Base-by-base conservation (phyloP, 2,329 filamentous ascomycete genomes). In the Talaromyces albobiverticillius region DNA sequence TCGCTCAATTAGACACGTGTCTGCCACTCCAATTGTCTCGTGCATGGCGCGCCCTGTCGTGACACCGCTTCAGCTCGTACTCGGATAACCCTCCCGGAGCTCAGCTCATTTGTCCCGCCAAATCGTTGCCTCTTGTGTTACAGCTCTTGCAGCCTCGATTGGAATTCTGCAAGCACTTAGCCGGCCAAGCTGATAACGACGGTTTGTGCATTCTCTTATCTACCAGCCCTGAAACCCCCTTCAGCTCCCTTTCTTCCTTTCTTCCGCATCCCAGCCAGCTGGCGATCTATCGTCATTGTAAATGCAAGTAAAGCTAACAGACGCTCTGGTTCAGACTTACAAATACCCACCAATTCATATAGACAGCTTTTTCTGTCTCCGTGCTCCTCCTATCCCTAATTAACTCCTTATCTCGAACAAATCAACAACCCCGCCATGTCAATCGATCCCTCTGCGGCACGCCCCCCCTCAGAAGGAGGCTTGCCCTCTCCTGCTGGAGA, bases 41-140 rank as follows among this genome's bases (percentile, higher is more conserved):
- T 55, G 48, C 53, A 55, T 55, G 53, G 47, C 47, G 47, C 47
- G 40, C 48, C 36, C 48, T 32, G 23, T 41, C 22, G 53, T 55
- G 48, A 40, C n/a, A 46, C 32, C 20, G 29, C 45, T 45, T 20
- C 46, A 46, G 31, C 34, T 49, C 20, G 25, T 45, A 41, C 53
- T 51, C 53, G 53, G 46, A 54, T 41, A 54, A 54, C 46, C n/a
- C 42, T 54, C 53, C 53, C 53, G 53, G 38, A 36, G 46, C 40
- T 45, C 40, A 32, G 14, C 45, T 45, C 40, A 41, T 14, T 40
- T 32, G 40, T 42, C 25, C 42, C 26, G 20, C 20, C 38, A 23
- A 36, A 16, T 51, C 29, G n/a, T n/a, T n/a, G 34, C 47, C 36
- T 32, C 47, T 31, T 16, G 40, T 52, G 42, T 46, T 18, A 52